Conservation (phyloP, 2,329 filamentous ascomycete genomes). For the Microcyclosporella mali region DNA sequence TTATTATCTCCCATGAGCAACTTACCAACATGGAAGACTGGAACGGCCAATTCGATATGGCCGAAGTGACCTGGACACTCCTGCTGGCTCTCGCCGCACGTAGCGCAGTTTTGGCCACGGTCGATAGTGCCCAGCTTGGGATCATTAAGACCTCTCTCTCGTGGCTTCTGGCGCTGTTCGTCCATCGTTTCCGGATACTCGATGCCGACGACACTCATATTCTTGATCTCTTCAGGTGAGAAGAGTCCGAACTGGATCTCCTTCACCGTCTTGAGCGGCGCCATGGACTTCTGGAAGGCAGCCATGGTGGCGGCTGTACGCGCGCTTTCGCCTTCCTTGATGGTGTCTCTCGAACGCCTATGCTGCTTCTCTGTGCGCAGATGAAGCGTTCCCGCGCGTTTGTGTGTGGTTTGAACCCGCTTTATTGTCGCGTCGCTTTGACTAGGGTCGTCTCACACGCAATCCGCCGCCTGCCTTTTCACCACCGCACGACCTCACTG, state of each 20-base stretch:
- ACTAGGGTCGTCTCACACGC: constrained; percentile 1
- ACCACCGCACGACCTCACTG: constrained; percentile 26
- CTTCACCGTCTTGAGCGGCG: constrained; percentile 93
- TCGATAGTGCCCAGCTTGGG: constrained; percentile 95
- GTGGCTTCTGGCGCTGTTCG: constrained; percentile 83
- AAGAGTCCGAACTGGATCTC: constrained; percentile 99
- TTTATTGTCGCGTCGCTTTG: constrained; percentile 8
- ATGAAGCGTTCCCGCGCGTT: neutral
- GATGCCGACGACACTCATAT: constrained; percentile 94
- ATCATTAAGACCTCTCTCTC: constrained; percentile 88
- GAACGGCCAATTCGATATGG: constrained; percentile 94
- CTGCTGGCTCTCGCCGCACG: constrained; percentile 90
- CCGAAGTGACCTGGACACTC: constrained; percentile 98
- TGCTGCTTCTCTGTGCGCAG: constrained; percentile 1
- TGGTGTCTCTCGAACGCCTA: constrained; percentile 1
- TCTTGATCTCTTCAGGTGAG: constrained; percentile 98
- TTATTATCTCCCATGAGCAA: constrained; percentile 9
- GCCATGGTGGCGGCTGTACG: constrained; percentile 62
- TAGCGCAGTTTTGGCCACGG: constrained; percentile 89
- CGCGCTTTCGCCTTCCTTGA: neutral
- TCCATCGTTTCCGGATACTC: constrained; percentile 99
- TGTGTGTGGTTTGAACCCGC: constrained; percentile 2
- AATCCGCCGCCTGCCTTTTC: constrained; percentile 26
- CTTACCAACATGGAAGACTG: constrained; percentile 79
- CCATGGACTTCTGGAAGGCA: constrained; percentile 88